Percentiles rank a stretch among this genome's conserved stretches.
Conservation (phyloP, 148 eudicot species). For the Bassia scoparia region DNA sequence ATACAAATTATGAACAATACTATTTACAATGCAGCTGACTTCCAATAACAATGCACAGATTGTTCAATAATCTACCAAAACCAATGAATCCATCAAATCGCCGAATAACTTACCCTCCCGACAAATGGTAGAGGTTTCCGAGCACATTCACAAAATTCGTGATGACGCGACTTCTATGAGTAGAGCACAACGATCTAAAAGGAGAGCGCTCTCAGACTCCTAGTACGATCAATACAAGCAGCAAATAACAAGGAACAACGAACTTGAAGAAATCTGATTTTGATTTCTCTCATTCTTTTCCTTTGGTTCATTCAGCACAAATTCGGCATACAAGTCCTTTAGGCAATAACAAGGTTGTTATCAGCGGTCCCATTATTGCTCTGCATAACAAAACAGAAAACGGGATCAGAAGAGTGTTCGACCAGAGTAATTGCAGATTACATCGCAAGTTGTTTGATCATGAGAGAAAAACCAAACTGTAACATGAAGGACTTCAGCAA, state of each 20-base stretch:
- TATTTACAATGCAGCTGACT: slow-evolving; percentile 1
- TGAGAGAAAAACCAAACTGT: not conserved
- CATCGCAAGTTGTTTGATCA: not conserved
- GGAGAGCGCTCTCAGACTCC: not conserved
- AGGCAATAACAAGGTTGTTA: slow-evolving; percentile 89
- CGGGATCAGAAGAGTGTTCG: not conserved
- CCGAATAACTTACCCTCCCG: slow-evolving; percentile 5
- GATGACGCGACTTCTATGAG: not conserved
- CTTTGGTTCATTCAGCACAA: slow-evolving; percentile 67
- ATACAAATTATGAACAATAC: slow-evolving; percentile 4
- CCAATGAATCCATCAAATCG: not conserved
- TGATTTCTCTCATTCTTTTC: slow-evolving; percentile 36
- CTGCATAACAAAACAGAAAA: slow-evolving; percentile 37
- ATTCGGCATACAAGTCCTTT: slow-evolving; percentile 81
- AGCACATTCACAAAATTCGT: not conserved
- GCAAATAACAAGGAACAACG: not conserved
- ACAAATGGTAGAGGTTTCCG: not conserved
- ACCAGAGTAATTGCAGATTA: not conserved
- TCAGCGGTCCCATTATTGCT: slow-evolving; percentile 94
- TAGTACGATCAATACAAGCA: not conserved
- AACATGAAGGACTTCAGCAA: not conserved
- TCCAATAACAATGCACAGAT: not conserved
- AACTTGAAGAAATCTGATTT: not conserved
- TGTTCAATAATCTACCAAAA: not conserved
- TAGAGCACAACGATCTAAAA: not conserved